A percentile compares a stretch with the other conserved stretches of the same genome.
Conservation (phyloP, 2,329 filamentous ascomycete species). For the Cylindrodendrum hubeiense region DNA sequence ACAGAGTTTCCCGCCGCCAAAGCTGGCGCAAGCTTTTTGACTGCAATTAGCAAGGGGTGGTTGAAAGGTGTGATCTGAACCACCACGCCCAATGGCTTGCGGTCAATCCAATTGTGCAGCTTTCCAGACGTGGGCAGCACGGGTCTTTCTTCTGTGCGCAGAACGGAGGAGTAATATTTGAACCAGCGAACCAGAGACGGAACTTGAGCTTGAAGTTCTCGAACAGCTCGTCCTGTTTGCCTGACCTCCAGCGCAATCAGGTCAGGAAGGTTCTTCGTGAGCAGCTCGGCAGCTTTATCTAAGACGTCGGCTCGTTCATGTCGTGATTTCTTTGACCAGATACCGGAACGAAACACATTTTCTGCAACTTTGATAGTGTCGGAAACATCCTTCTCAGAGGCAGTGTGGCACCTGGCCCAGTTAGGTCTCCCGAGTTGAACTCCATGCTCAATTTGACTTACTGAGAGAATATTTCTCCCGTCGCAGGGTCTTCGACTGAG, state of each 20-base stretch:
- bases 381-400: constrained; percentile 46
- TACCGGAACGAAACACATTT: constrained; percentile 73
- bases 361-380: constrained; percentile 61
- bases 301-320: constrained; percentile 72
- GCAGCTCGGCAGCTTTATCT: constrained; percentile 68
- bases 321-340: constrained; percentile 72
- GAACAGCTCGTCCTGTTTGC: constrained; percentile 76
- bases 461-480: constrained; percentile 64
- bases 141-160: constrained; percentile 75
- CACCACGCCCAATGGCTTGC: constrained; percentile 69
- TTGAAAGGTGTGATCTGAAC: constrained; percentile 70
- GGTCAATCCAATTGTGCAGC: constrained; percentile 68
- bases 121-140: constrained; percentile 74
- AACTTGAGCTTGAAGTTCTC: constrained; percentile 79
- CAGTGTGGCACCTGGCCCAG: constrained; percentile 43
- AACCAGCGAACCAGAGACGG: constrained; percentile 77
- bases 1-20: constrained; percentile 71
- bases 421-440: not conserved
- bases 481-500: constrained; percentile 65
- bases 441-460: constrained; percentile 44
- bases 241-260: constrained; percentile 74
- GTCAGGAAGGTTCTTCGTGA: constrained; percentile 63
- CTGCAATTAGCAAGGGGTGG: constrained; percentile 68
- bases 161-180: constrained; percentile 76
- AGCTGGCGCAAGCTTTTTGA: constrained; percentile 72